These are phyloP conservation scores for Phytophthora multivora DNA, from an alignment of 352 stramenopile genomes.

Conservation along the genomic window DNA sequence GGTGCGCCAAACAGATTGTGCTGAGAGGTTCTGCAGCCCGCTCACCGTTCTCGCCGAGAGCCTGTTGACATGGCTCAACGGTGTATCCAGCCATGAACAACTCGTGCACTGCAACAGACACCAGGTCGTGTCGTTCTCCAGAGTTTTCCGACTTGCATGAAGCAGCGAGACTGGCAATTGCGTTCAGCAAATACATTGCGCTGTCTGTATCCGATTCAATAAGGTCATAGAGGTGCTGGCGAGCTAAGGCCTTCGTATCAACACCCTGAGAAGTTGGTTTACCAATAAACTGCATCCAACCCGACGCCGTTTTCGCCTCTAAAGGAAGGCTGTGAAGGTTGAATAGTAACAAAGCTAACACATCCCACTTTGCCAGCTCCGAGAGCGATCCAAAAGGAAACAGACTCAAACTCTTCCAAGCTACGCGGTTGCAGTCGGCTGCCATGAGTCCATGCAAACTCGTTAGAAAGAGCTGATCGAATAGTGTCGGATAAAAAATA, in stretches of 20 bases:
- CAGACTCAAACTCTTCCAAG: conserved; percentile 69
- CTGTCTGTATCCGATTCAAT: conserved; percentile 70
- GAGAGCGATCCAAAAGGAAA: conserved; percentile 80
- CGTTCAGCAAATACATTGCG: conserved; percentile 71
- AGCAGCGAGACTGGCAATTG: conserved; percentile 63
- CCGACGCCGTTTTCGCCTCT: conserved; percentile 57
- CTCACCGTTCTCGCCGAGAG: conserved; percentile 55
- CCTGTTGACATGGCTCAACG: conserved; percentile 46
- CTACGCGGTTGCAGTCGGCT: conserved; percentile 78
- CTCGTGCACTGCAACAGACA: conserved; percentile 66
- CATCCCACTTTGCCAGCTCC: conserved; percentile 83
- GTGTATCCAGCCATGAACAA: conserved; percentile 71
- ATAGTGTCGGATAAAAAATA: conserved; percentile 76
- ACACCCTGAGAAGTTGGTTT: conserved; percentile 33
- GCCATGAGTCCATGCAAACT: conserved; percentile 75
- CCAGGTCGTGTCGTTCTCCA: conserved; percentile 46
- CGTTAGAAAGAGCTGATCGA: conserved; percentile 87
- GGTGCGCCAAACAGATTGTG: conserved; percentile 65
- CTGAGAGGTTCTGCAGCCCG: conserved; percentile 57
- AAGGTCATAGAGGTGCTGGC: conserved; percentile 60
- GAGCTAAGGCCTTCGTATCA: conserved; percentile 38
- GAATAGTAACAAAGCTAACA: conserved; percentile 76
- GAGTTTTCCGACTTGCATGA: conserved; percentile 19
- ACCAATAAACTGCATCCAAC: conserved; percentile 75
- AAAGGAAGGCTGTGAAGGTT: conserved; percentile 66